Evolutionary conservation across 169 alveolate genomes (phyloP).

Genomic region (Plasmodium adleri): DNA sequence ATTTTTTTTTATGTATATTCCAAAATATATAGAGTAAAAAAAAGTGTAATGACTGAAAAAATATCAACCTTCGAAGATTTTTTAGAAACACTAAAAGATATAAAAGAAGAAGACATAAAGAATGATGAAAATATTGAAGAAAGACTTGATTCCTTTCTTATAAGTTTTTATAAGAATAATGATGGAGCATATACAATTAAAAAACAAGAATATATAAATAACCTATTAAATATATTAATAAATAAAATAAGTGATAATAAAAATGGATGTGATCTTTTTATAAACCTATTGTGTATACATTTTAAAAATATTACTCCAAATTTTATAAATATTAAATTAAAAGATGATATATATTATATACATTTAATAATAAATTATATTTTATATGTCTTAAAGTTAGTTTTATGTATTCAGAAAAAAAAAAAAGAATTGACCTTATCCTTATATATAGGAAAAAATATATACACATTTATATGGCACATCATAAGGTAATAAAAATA

Average conservation of each 20-base stretch:
- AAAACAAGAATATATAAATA: constrained; percentile 31
- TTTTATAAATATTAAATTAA: constrained; percentile 28
- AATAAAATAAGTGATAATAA: constrained; percentile 23
- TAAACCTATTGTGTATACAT: constrained; percentile 7
- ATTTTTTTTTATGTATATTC: too few relatives aligned
- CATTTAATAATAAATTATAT: constrained; percentile 15
- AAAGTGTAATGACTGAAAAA: too few relatives aligned
- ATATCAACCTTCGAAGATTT: too few relatives aligned
- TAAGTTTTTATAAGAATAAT: constrained; percentile 15
- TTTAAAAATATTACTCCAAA: constrained; percentile 14
- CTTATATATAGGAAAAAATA: too few relatives aligned
- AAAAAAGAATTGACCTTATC: neutral
- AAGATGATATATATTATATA: constrained; percentile 19
- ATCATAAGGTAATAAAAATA: too few relatives aligned
- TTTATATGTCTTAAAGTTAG: constrained; percentile 13
- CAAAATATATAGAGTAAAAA: too few relatives aligned
- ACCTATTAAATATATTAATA: constrained; percentile 30
- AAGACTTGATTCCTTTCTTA: constrained; percentile 21
- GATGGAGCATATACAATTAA: neutral
- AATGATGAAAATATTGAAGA: neutral
- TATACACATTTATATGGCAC: too few relatives aligned
- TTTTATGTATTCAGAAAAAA: constrained; percentile 19
- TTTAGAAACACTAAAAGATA: too few relatives aligned
- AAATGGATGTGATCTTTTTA: constrained; percentile 5
- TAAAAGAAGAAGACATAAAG: too few relatives aligned